A percentile compares a stretch with the other conserved stretches of the same genome.
These are phyloP conservation scores for Ganoderma sp. DNA, from an alignment of 1,284 basidiomycete genomes.

Conservation along the genomic window DNA sequence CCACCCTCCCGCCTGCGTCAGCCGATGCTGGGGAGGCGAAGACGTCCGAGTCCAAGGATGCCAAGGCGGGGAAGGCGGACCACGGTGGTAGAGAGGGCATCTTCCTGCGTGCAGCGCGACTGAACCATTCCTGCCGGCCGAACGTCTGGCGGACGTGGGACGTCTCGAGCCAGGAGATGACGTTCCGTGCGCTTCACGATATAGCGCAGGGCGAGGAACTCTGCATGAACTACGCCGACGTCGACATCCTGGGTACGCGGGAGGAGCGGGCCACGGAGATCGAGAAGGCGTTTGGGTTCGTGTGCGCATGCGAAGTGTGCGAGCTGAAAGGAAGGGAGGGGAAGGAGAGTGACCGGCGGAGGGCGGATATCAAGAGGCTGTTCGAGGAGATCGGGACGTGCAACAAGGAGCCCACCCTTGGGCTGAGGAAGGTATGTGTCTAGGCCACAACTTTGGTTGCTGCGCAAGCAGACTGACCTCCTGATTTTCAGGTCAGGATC, in stretches of 20 bases:
- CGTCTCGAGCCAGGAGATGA: slow-evolving; percentile 24
- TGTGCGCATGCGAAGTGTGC: slow-evolving; percentile 55
- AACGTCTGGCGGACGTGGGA: slow-evolving; percentile 35
- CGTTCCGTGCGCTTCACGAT: slow-evolving; percentile 40
- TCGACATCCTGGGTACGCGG: slow-evolving; percentile 47
- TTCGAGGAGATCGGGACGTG: slow-evolving; percentile 34
- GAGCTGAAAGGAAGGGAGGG: slow-evolving; percentile 26
- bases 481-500: slow-evolving; percentile 27
- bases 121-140: slow-evolving; percentile 39
- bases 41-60: neutral
- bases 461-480: neutral
- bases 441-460: neutral
- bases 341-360: slow-evolving; percentile 32
- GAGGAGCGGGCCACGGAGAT: slow-evolving; percentile 47
- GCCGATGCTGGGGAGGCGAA: slow-evolving; percentile 4
- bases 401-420: slow-evolving; percentile 34
- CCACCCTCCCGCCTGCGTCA: neutral
- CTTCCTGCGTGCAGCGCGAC: slow-evolving; percentile 35
- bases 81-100: slow-evolving; percentile 25
- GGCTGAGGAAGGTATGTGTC: slow-evolving; percentile 33
- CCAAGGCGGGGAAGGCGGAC: slow-evolving; percentile 12
- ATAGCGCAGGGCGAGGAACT: slow-evolving; percentile 59
- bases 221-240: slow-evolving; percentile 57
- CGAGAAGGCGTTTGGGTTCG: slow-evolving; percentile 58
- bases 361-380: slow-evolving; percentile 29